Conservation (phyloP, 129 eudicot species). For the Flaveria ramosissima region DNA sequence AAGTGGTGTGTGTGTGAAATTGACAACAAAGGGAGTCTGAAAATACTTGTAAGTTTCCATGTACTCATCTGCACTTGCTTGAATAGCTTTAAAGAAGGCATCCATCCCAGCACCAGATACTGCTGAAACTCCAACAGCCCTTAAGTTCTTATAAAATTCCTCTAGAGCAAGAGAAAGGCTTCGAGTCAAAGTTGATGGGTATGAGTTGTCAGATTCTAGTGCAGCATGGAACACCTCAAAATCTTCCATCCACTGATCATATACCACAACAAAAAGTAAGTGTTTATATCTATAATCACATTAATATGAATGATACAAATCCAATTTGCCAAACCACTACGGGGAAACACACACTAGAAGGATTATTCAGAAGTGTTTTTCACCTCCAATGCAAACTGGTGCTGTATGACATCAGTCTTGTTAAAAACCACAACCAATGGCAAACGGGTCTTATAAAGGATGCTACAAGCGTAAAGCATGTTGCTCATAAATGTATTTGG, state of each 20-base stretch:
- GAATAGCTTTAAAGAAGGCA: constrained; percentile 73
- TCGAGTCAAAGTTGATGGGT: constrained; percentile 79
- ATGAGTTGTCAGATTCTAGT: constrained; percentile 76
- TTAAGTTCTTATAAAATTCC: constrained; percentile 80
- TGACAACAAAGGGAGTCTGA: neutral
- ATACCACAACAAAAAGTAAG: neutral
- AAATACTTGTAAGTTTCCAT: constrained; percentile 88
- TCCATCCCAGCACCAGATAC: constrained; percentile 92
- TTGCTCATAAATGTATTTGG: constrained; percentile 97
- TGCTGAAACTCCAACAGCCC: constrained; percentile 94
- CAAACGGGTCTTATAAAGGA: constrained; percentile 86
- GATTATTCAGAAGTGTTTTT: neutral
- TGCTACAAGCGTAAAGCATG: constrained; percentile 98
- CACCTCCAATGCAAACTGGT: constrained; percentile 93
- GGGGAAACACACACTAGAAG: neutral
- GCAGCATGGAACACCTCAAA: constrained; percentile 91
- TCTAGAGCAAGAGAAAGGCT: constrained; percentile 86
- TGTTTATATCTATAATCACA: neutral
- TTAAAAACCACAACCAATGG: constrained; percentile 83
- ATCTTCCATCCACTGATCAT: constrained; percentile 87
- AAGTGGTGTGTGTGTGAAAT: constrained; percentile 15
- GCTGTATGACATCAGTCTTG: constrained; percentile 93
- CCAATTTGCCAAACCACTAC: neutral
- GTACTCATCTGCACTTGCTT: constrained; percentile 91
- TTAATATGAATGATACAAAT: neutral